Conservation (phyloP, 257 asterid genomes). For the Forsythia viridissima region DNA sequence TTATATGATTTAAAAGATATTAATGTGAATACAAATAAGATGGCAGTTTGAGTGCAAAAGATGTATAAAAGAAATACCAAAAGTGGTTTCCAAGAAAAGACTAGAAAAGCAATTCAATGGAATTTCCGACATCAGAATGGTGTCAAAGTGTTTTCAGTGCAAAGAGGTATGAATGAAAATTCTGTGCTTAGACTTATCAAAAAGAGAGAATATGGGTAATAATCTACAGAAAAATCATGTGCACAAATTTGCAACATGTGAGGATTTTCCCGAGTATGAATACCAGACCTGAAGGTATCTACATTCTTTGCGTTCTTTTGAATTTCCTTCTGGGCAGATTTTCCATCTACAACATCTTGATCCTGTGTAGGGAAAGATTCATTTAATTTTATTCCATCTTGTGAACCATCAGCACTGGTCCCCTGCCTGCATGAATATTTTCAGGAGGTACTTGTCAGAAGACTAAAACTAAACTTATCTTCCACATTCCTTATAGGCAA, state of each 20-base stretch:
- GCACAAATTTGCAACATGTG: conserved; percentile 9
- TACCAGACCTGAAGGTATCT: conserved; percentile 43
- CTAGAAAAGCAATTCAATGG: background rate
- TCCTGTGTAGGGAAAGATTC: conserved; percentile 27
- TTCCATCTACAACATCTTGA: conserved; percentile 26
- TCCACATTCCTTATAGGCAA: conserved; percentile 21
- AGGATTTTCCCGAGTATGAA: conserved; percentile 19
- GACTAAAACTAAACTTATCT: conserved; percentile 6
- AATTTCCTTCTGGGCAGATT: conserved; percentile 32
- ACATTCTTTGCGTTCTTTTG: conserved; percentile 30
- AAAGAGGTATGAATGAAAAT: background rate
- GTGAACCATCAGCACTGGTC: conserved; percentile 22
- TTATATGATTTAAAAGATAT: background rate
- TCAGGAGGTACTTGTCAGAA: conserved; percentile 25
- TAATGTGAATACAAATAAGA: background rate
- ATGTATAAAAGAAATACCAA: background rate
- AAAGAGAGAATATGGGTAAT: conserved; percentile 5
- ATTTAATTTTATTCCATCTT: conserved; percentile 21
- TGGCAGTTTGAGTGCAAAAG: background rate
- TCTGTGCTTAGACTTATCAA: background rate
- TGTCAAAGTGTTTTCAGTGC: background rate
- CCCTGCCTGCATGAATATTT: conserved; percentile 32
- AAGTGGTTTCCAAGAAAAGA: conserved; percentile 16
- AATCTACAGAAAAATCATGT: background rate
- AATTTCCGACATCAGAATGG: background rate